These are phyloP conservation scores for Cryptococcus maquisensis DNA, from an alignment of 1,284 basidiomycete species.

Conservation along the genomic window DNA sequence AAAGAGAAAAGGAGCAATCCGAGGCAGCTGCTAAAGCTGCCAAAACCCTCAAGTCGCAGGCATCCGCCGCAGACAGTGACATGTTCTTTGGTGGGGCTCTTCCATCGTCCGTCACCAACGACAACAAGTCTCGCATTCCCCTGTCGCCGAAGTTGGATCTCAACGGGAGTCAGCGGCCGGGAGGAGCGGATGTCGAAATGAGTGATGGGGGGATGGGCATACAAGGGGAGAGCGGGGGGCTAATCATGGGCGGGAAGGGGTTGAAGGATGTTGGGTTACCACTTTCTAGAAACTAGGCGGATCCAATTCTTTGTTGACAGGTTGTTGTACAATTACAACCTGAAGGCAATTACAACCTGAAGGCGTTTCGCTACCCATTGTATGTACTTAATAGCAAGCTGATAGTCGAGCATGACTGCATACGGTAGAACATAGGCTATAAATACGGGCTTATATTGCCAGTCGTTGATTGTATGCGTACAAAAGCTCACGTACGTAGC, in stretches of 20 bases:
- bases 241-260: constrained; percentile 23
- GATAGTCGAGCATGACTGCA: too few species aligned
- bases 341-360: too few species aligned
- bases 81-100: constrained; percentile 34
- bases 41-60: constrained; percentile 29
- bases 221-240: constrained; percentile 28
- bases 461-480: too few species aligned
- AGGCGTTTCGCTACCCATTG: too few species aligned
- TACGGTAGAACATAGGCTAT: too few species aligned
- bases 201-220: constrained; percentile 29
- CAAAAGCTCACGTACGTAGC: too few species aligned
- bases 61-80: constrained; percentile 19
- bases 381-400: too few species aligned
- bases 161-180: neutral
- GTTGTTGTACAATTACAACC: too few species aligned
- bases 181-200: constrained; percentile 1
- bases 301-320: too few species aligned
- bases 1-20: constrained; percentile 42
- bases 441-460: too few species aligned
- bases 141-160: neutral
- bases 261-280: constrained; percentile 29
- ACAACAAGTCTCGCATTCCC: neutral
- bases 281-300: neutral
- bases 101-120: neutral
- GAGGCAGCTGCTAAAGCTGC: constrained; percentile 32